A percentile compares a stretch with the other conserved stretches of the same genome.
phyloP scores from a whole-genome alignment of 2,329 filamentous ascomycete species.

The Calonectria pseudoreteaudii region DNA sequence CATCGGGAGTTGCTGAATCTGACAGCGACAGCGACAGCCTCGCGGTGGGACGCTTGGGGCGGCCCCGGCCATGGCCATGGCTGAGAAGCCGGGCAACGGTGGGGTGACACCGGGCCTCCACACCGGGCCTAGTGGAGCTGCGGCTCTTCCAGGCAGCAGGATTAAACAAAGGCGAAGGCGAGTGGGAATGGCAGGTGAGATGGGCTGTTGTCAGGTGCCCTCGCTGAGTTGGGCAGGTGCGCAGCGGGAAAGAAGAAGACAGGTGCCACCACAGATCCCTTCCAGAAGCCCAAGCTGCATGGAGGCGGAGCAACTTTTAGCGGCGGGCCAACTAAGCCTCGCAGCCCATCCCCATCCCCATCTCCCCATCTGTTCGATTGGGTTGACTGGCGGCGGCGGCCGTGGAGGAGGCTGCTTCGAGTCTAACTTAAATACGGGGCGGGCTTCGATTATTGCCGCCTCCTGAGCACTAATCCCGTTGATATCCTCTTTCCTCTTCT shows the following conservation, averaged over 20 bases:
- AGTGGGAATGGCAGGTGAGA: neutral
- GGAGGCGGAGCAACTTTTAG: neutral
- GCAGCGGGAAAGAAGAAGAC: neutral
- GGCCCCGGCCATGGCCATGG: neutral
- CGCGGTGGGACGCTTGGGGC: neutral
- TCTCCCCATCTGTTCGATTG: neutral
- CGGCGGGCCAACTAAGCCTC: neutral
- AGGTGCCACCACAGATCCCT: neutral
- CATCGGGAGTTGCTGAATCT: neutral
- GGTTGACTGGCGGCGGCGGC: neutral
- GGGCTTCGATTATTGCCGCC: neutral
- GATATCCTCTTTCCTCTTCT: neutral
- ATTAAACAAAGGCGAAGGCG: neutral
- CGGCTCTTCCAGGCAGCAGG: neutral
- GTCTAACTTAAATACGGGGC: slow-evolving; percentile 3
- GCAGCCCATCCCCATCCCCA: too few relatives aligned
- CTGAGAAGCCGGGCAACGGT: slow-evolving; percentile 7
- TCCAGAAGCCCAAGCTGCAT: neutral
- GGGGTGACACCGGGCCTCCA: neutral
- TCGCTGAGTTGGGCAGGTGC: neutral
- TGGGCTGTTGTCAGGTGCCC: neutral
- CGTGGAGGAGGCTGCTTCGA: neutral
- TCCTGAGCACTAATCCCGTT: neutral
- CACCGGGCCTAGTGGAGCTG: neutral
- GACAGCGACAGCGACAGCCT: neutral